Percentiles rank a stretch among this genome's conserved stretches.
Conservation (phyloP, 2,329 filamentous ascomycete species). For the Xylariaceae sp. region DNA sequence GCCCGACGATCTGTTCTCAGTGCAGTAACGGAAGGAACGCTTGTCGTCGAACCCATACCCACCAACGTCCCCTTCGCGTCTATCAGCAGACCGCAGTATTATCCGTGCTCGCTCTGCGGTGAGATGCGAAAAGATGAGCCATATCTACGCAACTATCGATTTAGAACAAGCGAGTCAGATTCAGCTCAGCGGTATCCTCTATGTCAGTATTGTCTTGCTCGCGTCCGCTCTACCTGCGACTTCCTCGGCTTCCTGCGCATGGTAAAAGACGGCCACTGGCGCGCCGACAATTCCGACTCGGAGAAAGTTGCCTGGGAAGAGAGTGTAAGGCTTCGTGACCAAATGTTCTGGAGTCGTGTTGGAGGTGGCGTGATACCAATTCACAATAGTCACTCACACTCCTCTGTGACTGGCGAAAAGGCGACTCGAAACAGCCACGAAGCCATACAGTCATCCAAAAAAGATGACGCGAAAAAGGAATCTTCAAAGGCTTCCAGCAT, state of each 20-base stretch:
- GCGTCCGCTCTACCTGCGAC: conserved; percentile 83
- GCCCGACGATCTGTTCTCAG: conserved; percentile 78
- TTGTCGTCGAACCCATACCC: conserved; percentile 86
- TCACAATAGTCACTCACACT: conserved; percentile 26
- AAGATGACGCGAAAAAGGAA: conserved; percentile 11
- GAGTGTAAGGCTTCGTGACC: conserved; percentile 78
- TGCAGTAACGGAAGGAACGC: conserved; percentile 74
- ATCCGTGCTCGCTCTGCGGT: conserved; percentile 82
- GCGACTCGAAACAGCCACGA: conserved; percentile 35
- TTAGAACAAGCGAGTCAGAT: conserved; percentile 81
- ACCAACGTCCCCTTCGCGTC: conserved; percentile 46
- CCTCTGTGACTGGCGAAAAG: conserved; percentile 28
- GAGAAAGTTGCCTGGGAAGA: conserved; percentile 93
- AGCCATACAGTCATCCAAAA: conserved; percentile 10
- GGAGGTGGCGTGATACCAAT: conserved; percentile 84
- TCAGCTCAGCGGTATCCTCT: conserved; percentile 84
- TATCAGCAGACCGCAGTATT: conserved; percentile 49
- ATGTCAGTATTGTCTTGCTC: conserved; percentile 78
- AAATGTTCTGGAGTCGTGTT: conserved; percentile 95
- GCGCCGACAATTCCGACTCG: conserved; percentile 73
- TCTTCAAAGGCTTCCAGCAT: conserved; percentile 6
- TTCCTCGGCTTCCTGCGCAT: conserved; percentile 88
- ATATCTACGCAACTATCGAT: conserved; percentile 76
- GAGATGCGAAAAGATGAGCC: conserved; percentile 66
- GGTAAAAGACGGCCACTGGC: conserved; percentile 88